Conservation (phyloP, 164 flowering plant species). For the Magnolia sinica region DNA sequence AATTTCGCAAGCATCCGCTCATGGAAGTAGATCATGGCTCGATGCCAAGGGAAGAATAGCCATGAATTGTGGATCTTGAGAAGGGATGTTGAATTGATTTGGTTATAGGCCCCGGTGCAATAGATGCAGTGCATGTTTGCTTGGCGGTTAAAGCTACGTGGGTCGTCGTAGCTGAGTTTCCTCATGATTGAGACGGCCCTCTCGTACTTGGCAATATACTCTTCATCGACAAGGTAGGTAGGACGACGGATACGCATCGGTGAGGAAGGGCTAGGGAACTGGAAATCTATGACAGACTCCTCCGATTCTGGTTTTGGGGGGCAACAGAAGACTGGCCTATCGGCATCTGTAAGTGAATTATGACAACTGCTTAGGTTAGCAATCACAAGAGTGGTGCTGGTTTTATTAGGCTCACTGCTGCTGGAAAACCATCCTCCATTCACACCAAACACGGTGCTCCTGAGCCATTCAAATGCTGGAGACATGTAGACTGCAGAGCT, state of each 20-base stretch:
- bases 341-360: slow-evolving; percentile 4
- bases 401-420: neutral
- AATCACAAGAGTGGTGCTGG: neutral
- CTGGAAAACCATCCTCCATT: neutral
- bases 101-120: slow-evolving; percentile 12
- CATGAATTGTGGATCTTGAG: slow-evolving; percentile 3
- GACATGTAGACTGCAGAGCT: neutral
- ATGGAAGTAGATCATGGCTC: slow-evolving; percentile 10
- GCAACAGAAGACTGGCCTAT: slow-evolving; percentile 36
- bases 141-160: slow-evolving; percentile 8
- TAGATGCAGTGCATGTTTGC: slow-evolving; percentile 11
- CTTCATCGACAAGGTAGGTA: slow-evolving; percentile 36
- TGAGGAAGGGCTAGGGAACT: slow-evolving; percentile 25
- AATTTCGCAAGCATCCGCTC: slow-evolving; percentile 14
- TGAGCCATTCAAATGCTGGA: neutral
- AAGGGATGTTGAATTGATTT: neutral
- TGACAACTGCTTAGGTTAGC: slow-evolving; percentile 19
- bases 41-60: slow-evolving; percentile 17
- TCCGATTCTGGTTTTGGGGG: slow-evolving; percentile 37
- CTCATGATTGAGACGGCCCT: slow-evolving; percentile 3
- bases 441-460: neutral
- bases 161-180: slow-evolving; percentile 4
- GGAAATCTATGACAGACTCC: slow-evolving; percentile 35
- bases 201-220: slow-evolving; percentile 42
- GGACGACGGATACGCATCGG: slow-evolving; percentile 47